Evolutionary conservation across 2,329 filamentous ascomycete species (phyloP), one percentile per base, ranked within the genome.

Genomic region (Monilinia laxa): DNA sequence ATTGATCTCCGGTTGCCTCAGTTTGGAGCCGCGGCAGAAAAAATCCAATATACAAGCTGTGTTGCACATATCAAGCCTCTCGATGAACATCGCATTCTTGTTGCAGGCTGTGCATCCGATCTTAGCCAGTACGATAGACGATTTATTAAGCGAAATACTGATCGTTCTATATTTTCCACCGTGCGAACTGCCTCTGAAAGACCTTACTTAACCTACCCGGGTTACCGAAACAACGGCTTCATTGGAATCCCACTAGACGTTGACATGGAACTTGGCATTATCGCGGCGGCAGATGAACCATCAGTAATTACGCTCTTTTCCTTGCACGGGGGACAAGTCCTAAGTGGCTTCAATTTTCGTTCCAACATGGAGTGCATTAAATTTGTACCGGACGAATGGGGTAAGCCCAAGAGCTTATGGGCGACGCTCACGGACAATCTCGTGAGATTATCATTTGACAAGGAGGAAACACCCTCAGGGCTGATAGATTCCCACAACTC

Each of bases 111-210:
- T 2, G 71, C 76, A 42, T 80, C 79, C 72, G 78, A 73, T 64
- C 83, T 89, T 77, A 78, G 79, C 1, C 75, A 87, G 6, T 89
- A 87, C 71, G 87, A 89, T 69, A 68, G 84, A 42, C 84, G 87
- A 1, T 85, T 80, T 70, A 70, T 69, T 7, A 65, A 65, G 23
- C 23, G 20, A 23, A 51, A 51, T 4, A 38, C 58, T 51, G 18
- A 51, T 16, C 40, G 40, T 42, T 16, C 40, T 4, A 14, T 42
- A 42, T 42, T 42, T 42, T 42, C 40, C 58, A 62, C 67, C 28
- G 18, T 23, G 23, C 45, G 20, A 42, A 16, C 40, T 42, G 6
- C 12, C 2, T 58, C 59, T 7, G 72, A 76, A 0, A 68, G 59
- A 6, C 80, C 85, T 0, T 71, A 85, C 2, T 73, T 87, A 11